These are phyloP conservation scores for Metarhizium rileyi DNA, from an alignment of 2,329 filamentous ascomycete genomes.

Conservation along the genomic window DNA sequence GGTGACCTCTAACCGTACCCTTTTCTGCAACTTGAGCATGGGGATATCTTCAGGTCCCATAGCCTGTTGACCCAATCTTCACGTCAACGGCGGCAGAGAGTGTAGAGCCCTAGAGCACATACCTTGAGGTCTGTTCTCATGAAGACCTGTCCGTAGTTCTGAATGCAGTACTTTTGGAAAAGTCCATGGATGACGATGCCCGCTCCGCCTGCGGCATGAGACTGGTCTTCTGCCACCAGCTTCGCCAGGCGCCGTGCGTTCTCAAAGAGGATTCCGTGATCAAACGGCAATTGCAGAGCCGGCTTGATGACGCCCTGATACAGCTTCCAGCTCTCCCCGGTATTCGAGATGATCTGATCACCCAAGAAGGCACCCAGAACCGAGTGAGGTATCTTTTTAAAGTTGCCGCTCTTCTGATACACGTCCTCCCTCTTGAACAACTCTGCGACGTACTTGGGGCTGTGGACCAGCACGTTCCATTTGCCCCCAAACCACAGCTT, in stretches of 20 bases:
- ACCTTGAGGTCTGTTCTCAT: conserved; percentile 17
- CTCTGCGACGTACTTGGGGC: conserved; percentile 31
- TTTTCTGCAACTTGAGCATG: too few species aligned
- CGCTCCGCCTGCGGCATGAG: conserved; percentile 10
- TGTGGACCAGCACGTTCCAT: conserved; percentile 38
- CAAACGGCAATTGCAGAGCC: conserved; percentile 20
- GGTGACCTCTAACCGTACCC: too few species aligned
- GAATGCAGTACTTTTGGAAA: conserved; percentile 27
- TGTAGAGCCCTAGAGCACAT: neutral
- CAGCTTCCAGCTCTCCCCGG: conserved; percentile 24
- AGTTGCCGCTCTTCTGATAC: conserved; percentile 29
- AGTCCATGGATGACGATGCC: conserved; percentile 20
- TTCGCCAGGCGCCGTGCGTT: conserved; percentile 14
- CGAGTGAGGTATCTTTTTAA: conserved; percentile 29
- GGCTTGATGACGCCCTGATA: conserved; percentile 26
- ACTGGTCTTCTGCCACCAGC: conserved; percentile 19
- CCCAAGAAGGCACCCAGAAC: conserved; percentile 28
- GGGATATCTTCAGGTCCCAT: conserved; percentile 12
- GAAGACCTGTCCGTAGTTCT: conserved; percentile 23
- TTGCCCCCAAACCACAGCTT: conserved; percentile 37
- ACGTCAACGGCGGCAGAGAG: neutral
- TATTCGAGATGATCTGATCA: conserved; percentile 29
- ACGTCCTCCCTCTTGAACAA: conserved; percentile 23
- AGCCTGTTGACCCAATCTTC: conserved; percentile 10
- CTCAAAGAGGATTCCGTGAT: too few species aligned